phyloP scores from a whole-genome alignment of 2,329 filamentous ascomycete species.

The Fusarium decemcellulare region DNA sequence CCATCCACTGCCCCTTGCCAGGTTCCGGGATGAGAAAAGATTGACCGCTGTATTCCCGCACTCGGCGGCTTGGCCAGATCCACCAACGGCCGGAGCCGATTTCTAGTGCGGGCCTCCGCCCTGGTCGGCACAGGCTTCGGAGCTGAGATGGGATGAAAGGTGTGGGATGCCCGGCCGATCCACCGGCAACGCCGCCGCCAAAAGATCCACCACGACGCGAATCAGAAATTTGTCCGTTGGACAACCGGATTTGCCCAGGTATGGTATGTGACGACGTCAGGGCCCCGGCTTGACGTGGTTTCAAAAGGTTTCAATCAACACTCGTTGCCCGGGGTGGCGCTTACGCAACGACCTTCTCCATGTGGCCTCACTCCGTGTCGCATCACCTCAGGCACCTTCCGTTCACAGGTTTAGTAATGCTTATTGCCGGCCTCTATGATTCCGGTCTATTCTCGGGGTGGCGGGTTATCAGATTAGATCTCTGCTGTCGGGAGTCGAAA shows the following conservation, averaged over 20 bases:
- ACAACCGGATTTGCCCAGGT: not conserved
- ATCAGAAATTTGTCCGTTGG: not conserved
- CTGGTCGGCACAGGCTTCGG: conserved; percentile 4
- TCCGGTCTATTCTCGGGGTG: not conserved
- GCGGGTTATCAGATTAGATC: conserved; percentile 2
- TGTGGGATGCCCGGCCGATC: conserved; percentile 14
- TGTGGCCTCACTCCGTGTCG: conserved; percentile 4
- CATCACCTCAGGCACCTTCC: not conserved
- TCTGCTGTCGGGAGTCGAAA: not conserved
- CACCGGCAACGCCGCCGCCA: not conserved
- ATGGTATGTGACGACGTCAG: not conserved
- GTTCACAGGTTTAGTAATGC: conserved; percentile 2
- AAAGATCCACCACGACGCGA: not conserved
- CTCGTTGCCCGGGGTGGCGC: not conserved
- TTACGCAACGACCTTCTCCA: conserved; percentile 13
- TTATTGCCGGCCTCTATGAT: not conserved
- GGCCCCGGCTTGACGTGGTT: not conserved
- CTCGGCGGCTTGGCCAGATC: not conserved
- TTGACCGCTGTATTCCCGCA: not conserved
- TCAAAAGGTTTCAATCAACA: not conserved
- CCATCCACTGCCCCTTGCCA: not conserved
- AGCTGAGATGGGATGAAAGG: conserved; percentile 18
- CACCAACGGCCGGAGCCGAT: conserved; percentile 2
- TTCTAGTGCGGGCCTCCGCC: not conserved
- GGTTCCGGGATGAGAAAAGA: not conserved